Base-by-base conservation (phyloP, 2,329 filamentous ascomycete species). In the Cercospora nicotianae region DNA sequence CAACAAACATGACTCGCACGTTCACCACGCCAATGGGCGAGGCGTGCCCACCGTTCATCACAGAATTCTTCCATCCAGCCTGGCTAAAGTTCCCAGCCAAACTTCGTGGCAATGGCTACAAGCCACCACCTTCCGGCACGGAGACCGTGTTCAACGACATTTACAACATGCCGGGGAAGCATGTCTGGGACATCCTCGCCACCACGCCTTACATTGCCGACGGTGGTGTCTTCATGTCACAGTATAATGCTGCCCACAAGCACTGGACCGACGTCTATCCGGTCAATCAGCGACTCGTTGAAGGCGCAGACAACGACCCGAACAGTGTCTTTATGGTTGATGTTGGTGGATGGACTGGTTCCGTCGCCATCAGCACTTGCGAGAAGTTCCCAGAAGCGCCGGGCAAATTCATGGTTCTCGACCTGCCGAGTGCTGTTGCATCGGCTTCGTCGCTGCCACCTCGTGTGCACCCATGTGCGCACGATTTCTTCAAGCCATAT, bases 401-500 rank as follows among this genome's bases (percentile, higher is more conserved):
- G 23, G 64, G 64, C 5, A 60, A 60, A 39, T 60, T 60, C 63
- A 30, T 64, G 26, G 62, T 64, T 30, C 48, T 64, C 5, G 62
- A 64, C 31, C 62, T 64, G 2, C 48, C 62, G 1, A 42, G 23
- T 20, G 48, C 42, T 23, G 28, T 48, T 57, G 48, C 62, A 28
- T 9, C 26, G 42, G 51, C 31, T 20, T 59, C 60, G 3, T 48
- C 60, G 13, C 36, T 60, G 2, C 63, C 63, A 60, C 20, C 53
- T 5, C 62, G 67, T 3, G 64, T 75, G 36, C 69, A 73, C 53
- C 64, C 53, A 36, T 60, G 68, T 28, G 64, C 62, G 18, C 78
- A 79, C 63, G 77, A 80, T 59, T 75, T 80, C 48, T 77, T 76
- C 66, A 77, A 74, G 0, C 71, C 75, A 7, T 76, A 78, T 58